Conservation (phyloP, 805 yeast genomes). For the Myxozyma nipponensis region DNA sequence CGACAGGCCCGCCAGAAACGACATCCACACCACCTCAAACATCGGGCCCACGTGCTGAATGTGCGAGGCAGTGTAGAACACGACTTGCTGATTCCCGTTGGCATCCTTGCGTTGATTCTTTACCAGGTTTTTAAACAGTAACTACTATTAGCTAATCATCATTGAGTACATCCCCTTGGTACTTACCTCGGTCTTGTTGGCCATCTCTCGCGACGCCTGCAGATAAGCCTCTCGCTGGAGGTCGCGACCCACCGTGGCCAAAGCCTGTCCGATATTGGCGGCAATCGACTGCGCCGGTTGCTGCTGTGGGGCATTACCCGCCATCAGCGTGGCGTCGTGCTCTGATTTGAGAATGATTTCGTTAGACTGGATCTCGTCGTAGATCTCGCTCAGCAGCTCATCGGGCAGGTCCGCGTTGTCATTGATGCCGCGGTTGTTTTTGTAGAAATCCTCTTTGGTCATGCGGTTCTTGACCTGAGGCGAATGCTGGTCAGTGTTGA, state of each 20-base stretch:
- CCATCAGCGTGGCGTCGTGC: constrained; percentile 83
- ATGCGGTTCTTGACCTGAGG: constrained; percentile 87
- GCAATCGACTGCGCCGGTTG: constrained; percentile 34
- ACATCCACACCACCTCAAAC: constrained; percentile 96
- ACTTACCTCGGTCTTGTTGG: constrained; percentile 77
- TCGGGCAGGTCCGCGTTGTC: constrained; percentile 81
- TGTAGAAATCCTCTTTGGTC: constrained; percentile 82
- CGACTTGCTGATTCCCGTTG: constrained; percentile 40
- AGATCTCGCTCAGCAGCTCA: constrained; percentile 65
- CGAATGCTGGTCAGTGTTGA: constrained; percentile 89
- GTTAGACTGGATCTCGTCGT: constrained; percentile 69
- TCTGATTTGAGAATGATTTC: constrained; percentile 92
- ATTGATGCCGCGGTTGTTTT: constrained; percentile 87
- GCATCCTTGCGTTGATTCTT: constrained; percentile 20
- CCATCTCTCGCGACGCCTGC: constrained; percentile 88
- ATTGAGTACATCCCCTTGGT: background rate
- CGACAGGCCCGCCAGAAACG: constrained; percentile 87
- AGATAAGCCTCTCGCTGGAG: constrained; percentile 76
- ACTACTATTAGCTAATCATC: constrained; percentile 1
- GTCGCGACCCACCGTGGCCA: constrained; percentile 57
- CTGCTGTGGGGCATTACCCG: constrained; percentile 51
- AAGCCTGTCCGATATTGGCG: constrained; percentile 38
- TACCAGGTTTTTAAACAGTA: constrained; percentile 18
- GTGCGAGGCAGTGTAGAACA: constrained; percentile 78
- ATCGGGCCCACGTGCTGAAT: constrained; percentile 88